These are phyloP conservation scores for Arbutus unedo DNA, from an alignment of 148 eudicot species.

Conservation along the genomic window DNA sequence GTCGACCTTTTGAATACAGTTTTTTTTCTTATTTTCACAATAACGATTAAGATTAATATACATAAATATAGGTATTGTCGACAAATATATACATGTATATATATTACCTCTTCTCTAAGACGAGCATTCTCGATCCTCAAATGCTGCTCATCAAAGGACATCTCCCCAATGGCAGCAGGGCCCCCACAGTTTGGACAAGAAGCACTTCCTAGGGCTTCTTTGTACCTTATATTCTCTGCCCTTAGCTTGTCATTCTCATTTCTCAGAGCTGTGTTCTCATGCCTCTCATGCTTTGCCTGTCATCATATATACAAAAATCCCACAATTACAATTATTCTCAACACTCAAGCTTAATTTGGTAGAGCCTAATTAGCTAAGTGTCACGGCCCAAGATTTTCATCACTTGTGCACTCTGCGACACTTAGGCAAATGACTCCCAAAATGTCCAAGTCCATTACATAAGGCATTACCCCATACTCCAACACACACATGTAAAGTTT, in stretches of 20 bases:
- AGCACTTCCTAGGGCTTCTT: constrained; percentile 67
- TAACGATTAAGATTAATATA: too few species aligned
- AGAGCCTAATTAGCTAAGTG: neutral
- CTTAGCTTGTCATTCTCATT: constrained; percentile 85
- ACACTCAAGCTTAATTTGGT: neutral
- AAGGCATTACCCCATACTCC: too few species aligned
- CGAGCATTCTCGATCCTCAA: constrained; percentile 81
- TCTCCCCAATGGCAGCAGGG: constrained; percentile 82
- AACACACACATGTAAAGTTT: neutral
- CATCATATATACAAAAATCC: neutral
- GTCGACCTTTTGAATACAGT: too few species aligned
- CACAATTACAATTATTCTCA: neutral
- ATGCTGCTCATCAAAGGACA: constrained; percentile 90
- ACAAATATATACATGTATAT: neutral
- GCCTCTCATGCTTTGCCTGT: constrained; percentile 79
- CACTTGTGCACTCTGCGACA: too few species aligned
- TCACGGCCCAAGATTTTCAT: too few species aligned
- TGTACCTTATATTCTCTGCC: constrained; percentile 71
- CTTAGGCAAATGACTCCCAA: too few species aligned
- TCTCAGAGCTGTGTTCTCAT: constrained; percentile 67
- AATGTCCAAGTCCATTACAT: too few species aligned
- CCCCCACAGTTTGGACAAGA: constrained; percentile 85
- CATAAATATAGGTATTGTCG: too few species aligned
- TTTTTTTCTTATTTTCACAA: too few species aligned
- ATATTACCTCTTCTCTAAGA: constrained; percentile 64